A percentile compares a stretch with the other conserved stretches of the same genome.
These are phyloP conservation scores for Bolboschoenus planiculmis DNA, from an alignment of 176 grass and related monocot genomes.

Conservation along the genomic window DNA sequence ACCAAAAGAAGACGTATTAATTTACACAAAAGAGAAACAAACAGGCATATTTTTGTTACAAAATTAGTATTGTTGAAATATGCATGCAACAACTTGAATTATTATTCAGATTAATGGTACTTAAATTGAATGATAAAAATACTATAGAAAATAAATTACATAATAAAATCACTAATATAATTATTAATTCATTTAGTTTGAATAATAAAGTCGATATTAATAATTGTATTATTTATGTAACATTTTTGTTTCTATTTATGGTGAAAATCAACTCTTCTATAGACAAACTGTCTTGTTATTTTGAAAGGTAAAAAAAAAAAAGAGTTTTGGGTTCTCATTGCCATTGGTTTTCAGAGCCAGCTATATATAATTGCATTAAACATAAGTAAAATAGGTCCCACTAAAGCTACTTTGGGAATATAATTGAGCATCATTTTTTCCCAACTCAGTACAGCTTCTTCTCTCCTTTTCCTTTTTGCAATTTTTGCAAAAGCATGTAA, in stretches of 20 bases:
- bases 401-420: not conserved
- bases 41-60: too few relatives aligned
- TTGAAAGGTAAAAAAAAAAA: not conserved
- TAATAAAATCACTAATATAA: too few relatives aligned
- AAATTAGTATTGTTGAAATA: not conserved
- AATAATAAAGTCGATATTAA: too few relatives aligned
- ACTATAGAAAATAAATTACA: too few relatives aligned
- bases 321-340: not conserved
- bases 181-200: too few relatives aligned
- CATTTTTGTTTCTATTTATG: too few relatives aligned
- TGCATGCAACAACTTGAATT: not conserved
- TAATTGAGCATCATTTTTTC: not conserved
- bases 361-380: conserved; percentile 2
- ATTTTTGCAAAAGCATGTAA: not conserved
- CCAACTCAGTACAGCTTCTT: not conserved
- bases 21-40: not conserved
- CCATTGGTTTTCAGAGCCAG: not conserved
- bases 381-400: not conserved
- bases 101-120: too few relatives aligned
- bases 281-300: not conserved
- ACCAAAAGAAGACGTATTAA: not conserved
- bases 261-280: too few relatives aligned
- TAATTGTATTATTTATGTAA: too few relatives aligned
- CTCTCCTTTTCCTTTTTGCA: not conserved
- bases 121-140: too few relatives aligned